Evolutionary conservation across 768 basidiomycete species (phyloP).

Genomic region (Chalciporus piperatus): DNA sequence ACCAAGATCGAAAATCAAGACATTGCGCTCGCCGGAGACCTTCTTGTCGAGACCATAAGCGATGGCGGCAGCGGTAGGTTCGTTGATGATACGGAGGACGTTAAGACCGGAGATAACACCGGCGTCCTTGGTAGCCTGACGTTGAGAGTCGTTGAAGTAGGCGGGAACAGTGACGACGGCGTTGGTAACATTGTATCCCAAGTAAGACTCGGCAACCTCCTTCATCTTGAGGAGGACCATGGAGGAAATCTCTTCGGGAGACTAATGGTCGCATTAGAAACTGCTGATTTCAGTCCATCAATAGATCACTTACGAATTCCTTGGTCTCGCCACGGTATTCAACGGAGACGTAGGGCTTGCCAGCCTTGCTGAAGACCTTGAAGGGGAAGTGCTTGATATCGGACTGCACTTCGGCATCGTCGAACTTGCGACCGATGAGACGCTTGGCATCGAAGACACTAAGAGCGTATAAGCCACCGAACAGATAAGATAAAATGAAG

Average conservation of each 20-base stretch:
- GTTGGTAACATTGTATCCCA: conserved; percentile 78
- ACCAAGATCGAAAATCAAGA: conserved; percentile 97
- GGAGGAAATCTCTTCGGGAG: conserved; percentile 96
- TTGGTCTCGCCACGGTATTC: conserved; percentile 93
- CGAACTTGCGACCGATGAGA: conserved; percentile 91
- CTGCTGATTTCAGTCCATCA: background rate
- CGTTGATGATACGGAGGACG: conserved; percentile 98
- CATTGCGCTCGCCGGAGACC: conserved; percentile 85
- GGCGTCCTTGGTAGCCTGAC: conserved; percentile 98
- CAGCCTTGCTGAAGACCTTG: conserved; percentile 79
- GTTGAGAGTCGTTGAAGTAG: conserved; percentile 99
- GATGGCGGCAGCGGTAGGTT: conserved; percentile 97
- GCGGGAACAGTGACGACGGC: conserved; percentile 97
- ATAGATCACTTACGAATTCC: conserved; percentile 68
- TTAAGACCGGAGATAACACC: conserved; percentile 93
- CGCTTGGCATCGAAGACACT: conserved; percentile 99
- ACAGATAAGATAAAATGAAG: background rate
- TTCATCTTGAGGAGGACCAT: conserved; percentile 99
- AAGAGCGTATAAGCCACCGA: conserved; percentile 7
- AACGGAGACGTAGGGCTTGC: conserved; percentile 87
- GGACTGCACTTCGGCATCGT: conserved; percentile 79
- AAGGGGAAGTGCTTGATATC: conserved; percentile 95
- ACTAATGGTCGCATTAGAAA: conserved; percentile 37
- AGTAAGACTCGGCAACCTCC: conserved; percentile 96
- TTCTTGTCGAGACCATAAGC: conserved; percentile 99